Percentiles rank a stretch among this genome's conserved stretches.
phyloP scores from a whole-genome alignment of 2,329 filamentous ascomycete species.

The Colletotrichum lentis region DNA sequence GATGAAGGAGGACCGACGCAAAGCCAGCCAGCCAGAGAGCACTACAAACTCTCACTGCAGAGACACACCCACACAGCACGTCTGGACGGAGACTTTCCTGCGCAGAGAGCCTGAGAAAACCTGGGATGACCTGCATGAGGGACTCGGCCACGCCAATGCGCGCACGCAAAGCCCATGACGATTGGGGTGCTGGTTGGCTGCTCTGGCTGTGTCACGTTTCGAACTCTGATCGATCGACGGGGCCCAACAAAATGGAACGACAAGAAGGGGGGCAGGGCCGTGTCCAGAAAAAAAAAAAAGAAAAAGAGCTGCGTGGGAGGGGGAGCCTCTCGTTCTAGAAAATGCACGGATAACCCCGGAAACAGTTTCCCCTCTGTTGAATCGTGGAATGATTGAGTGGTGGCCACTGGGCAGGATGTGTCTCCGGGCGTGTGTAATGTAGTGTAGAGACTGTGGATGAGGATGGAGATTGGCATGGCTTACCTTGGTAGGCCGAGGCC shows the following conservation, averaged over 20 bases:
- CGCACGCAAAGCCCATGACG: conserved; percentile 18
- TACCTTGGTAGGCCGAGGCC: conserved; percentile 26
- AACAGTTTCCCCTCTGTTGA: conserved; percentile 22
- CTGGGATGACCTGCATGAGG: conserved; percentile 32
- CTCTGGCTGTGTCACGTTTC: conserved; percentile 33
- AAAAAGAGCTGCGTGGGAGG: background rate
- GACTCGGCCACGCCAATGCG: conserved; percentile 27
- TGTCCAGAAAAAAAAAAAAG: background rate
- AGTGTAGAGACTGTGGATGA: background rate
- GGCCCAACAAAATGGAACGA: conserved; percentile 25
- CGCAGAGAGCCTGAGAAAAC: background rate
- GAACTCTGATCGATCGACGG: conserved; percentile 26
- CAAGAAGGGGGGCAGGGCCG: background rate
- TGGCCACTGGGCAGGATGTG: background rate
- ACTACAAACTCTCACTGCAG: conserved; percentile 16
- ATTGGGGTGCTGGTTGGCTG: background rate
- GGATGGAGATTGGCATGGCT: conserved; percentile 28
- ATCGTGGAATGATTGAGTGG: conserved; percentile 21
- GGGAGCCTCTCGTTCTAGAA: conserved; percentile 13
- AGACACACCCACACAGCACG: background rate
- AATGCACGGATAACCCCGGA: conserved; percentile 21
- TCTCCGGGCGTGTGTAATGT: background rate
- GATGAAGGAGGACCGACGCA: too few relatives aligned
- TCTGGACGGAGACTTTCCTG: conserved; percentile 2
- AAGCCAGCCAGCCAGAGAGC: conserved; percentile 9